Evolutionary conservation across 1,139 yeast genomes (phyloP).

Genomic region (Geotrichum candidum): DNA sequence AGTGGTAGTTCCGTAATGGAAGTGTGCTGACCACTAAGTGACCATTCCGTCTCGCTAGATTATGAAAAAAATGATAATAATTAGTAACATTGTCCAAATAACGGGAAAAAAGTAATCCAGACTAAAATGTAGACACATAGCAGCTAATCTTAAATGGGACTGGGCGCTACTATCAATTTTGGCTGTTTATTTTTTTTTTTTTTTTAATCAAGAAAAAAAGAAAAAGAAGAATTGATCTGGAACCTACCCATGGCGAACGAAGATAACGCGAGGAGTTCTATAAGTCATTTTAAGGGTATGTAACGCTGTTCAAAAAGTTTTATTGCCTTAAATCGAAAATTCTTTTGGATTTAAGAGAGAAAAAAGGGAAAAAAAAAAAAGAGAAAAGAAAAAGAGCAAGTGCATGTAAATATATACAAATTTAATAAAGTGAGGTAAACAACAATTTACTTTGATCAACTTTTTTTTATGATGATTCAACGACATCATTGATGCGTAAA

Average conservation of each 20-base stretch:
- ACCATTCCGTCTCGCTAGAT: constrained; percentile 85
- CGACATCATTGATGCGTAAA: neutral
- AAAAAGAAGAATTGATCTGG: neutral
- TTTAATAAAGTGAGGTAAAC: neutral
- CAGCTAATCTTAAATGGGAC: neutral
- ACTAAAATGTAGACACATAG: neutral
- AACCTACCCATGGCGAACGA: constrained; percentile 63
- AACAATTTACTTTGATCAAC: neutral
- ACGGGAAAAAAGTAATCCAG: neutral
- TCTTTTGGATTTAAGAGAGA: neutral
- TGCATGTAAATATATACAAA: neutral
- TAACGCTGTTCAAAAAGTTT: neutral
- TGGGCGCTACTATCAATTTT: neutral
- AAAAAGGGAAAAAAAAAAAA: neutral
- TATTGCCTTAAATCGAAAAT: neutral
- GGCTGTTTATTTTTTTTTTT: neutral
- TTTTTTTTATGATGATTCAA: neutral
- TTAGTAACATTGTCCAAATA: neutral
- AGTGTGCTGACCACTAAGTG: constrained; percentile 86
- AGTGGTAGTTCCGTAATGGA: constrained; percentile 75
- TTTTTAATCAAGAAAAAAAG: neutral
- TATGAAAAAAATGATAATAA: constrained; percentile 19
- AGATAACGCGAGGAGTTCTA: constrained; percentile 63
- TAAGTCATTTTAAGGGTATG: neutral
- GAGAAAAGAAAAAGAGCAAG: neutral